A percentile compares a stretch with the other conserved stretches of the same genome.
Evolutionary conservation across 2,329 filamentous ascomycete species (phyloP).

Genomic region (Paecilomyces sp.): DNA sequence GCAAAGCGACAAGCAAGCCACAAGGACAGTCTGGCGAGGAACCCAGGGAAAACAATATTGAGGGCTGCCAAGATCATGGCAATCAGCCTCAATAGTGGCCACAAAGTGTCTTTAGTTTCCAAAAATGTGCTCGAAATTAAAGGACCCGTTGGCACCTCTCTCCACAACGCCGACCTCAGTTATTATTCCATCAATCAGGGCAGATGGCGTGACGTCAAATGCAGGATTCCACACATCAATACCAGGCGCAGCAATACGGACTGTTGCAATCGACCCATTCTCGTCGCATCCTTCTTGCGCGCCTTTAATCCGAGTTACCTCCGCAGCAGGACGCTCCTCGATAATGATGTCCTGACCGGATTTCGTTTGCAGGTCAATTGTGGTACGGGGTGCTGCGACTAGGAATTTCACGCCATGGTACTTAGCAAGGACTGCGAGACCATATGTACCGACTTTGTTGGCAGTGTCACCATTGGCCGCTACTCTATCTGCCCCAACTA

Average conservation of each 20-base stretch:
- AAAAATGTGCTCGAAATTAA: conserved; percentile 46
- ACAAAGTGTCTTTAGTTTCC: conserved; percentile 6
- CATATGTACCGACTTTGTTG: conserved; percentile 97
- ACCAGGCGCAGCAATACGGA: conserved; percentile 69
- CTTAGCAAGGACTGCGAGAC: conserved; percentile 80
- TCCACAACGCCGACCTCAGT: conserved; percentile 85
- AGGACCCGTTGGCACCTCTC: conserved; percentile 64
- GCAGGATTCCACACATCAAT: conserved; percentile 94
- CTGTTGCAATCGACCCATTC: conserved; percentile 49
- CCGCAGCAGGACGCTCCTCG: conserved; percentile 73
- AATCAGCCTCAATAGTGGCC: conserved; percentile 7
- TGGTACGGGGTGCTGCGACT: conserved; percentile 89
- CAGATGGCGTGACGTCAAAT: conserved; percentile 88
- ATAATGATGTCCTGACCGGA: conserved; percentile 78
- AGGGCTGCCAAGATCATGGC: conserved; percentile 2
- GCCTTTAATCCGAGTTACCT: conserved; percentile 79
- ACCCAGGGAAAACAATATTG: not conserved
- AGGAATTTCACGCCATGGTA: conserved; percentile 90
- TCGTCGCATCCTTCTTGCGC: conserved; percentile 57
- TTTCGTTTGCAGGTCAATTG: conserved; percentile 76
- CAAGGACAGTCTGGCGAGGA: not conserved
- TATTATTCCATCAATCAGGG: conserved; percentile 86
- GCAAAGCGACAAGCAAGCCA: not conserved
- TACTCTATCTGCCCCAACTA: conserved; percentile 92
- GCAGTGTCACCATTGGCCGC: conserved; percentile 96